Evolutionary conservation across 805 yeast species (phyloP), one percentile per base, ranked within the genome.

Genomic region (Starmera pachycereana): DNA sequence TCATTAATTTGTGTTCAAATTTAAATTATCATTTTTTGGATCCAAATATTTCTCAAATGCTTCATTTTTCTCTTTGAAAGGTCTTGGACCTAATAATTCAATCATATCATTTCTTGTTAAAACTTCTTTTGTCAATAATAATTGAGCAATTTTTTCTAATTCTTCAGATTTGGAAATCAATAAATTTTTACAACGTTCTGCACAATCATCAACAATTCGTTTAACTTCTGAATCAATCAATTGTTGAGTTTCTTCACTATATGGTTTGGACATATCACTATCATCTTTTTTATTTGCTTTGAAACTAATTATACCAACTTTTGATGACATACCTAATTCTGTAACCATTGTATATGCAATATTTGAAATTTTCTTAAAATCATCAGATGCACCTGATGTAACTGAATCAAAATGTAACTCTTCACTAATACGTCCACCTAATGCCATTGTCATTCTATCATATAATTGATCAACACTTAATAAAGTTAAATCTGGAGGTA

Each of bases 371-470:
- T 92, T 92, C 59, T 90, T 86, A 69, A 92, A 89, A 61, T 92
- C 99, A 56, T 92, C 96, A 18, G 88, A 78, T 0, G 96, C 98
- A 43, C 99, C 98, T 41, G 94, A 79, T 7, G 97, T 89, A 9
- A 92, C 95, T n/a, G 89, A 77, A 14, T 76, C 72, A 56, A 92
- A 92, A 58, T 90, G 88, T 37, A 92, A 63, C 62, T 94, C 98
- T 62, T 92, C 99, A 32, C 94, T 78, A 14, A 92, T 97, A 52
- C 99, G 75, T 14, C 99, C 99, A 33, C 97, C 99, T 36, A 92
- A 69, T 0, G 97, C 83, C 97, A 92, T 94, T 25, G 88, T 78
- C 95, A 92, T 89, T 48, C 95, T 74, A 60, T 92, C 95, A 48
- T 69, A 70, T 46, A 89, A 74, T 61, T 92, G 96, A 46, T 77